Evolutionary conservation across 2,329 filamentous ascomycete species (phyloP), one percentile per base, ranked within the genome.

Genomic region (Colletotrichum sp.): DNA sequence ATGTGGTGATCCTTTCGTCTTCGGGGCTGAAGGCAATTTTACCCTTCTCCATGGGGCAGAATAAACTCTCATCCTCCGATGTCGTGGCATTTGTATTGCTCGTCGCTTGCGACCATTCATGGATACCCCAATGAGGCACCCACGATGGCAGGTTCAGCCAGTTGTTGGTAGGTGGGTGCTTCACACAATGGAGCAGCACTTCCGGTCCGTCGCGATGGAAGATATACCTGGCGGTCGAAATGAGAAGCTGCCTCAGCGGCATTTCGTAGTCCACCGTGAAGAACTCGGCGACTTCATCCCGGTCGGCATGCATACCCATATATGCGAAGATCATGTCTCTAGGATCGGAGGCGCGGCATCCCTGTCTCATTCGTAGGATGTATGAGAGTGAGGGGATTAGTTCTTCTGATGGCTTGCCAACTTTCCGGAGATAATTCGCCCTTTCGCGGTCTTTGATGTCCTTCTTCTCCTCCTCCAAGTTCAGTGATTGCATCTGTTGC

Each of bases 161-260:
- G 13, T 9, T 9, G 13, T 15, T 24, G 24, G 13, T 24, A 0
- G 4, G 7, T 3, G 12, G 4, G 4, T 0, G 52, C 52, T 57
- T 57, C 0, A 6, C 52, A 21, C 21, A 57, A 6, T 2, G 13
- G 4, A 57, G 52, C 2, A 57, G 13, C 24, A 24, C 7, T 1
- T 8, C 7, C 21, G 1, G 24, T 2, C 52, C 52, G 52, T 57
- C 13, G 1, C 13, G 5, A 5, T 2, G 0, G 7, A 0, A 0
- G 21, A 57, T 57, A 1, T 57, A 57, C 24, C 52, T 57, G 21
- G 52, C 52, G 0, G 52, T 57, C 7, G 1, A 26, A 10, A 57
- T 57, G 6, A 57, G 52, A 26, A 57, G 52, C 1, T 16, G 21
- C 13, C 52, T 57, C 52, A 57, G 13, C 1, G 52, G 21, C 4